phyloP scores from a whole-genome alignment of 176 grass and related monocot genomes.

The Miscanthus lutarioriparius region DNA sequence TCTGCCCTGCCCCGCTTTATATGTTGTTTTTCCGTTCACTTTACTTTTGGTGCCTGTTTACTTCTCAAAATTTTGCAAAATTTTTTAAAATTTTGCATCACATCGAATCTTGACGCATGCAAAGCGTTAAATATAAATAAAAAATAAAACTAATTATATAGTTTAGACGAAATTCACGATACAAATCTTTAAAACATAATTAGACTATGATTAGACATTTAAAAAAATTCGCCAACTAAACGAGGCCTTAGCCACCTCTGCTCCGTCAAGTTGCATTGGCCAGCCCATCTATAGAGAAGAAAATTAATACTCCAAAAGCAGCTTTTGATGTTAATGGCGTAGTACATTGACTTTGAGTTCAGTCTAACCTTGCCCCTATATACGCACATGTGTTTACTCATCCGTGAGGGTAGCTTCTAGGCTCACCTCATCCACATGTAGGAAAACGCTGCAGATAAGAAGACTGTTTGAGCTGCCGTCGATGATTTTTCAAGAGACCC shows the following conservation, averaged over 20 bases:
- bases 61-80: too few relatives aligned
- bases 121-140: too few relatives aligned
- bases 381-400: neutral
- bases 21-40: neutral
- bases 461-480: neutral
- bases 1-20: neutral
- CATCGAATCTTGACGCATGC: too few relatives aligned
- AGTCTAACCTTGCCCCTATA: neutral
- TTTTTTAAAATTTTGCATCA: too few relatives aligned
- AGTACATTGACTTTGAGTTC: conserved; percentile 15
- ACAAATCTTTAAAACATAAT: too few relatives aligned
- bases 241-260: neutral
- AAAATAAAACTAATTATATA: too few relatives aligned
- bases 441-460: neutral
- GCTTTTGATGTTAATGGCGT: conserved; percentile 18
- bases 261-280: neutral
- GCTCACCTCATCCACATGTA: neutral
- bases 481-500: neutral
- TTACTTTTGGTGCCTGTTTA: too few relatives aligned
- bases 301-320: conserved; percentile 17
- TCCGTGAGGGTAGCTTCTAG: neutral
- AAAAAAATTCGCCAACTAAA: too few relatives aligned
- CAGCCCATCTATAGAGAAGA: neutral
- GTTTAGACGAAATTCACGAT: too few relatives aligned
- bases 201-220: too few relatives aligned